Evolutionary conservation across 2,329 filamentous ascomycete genomes (phyloP).

Genomic region (Penicillium sp.): DNA sequence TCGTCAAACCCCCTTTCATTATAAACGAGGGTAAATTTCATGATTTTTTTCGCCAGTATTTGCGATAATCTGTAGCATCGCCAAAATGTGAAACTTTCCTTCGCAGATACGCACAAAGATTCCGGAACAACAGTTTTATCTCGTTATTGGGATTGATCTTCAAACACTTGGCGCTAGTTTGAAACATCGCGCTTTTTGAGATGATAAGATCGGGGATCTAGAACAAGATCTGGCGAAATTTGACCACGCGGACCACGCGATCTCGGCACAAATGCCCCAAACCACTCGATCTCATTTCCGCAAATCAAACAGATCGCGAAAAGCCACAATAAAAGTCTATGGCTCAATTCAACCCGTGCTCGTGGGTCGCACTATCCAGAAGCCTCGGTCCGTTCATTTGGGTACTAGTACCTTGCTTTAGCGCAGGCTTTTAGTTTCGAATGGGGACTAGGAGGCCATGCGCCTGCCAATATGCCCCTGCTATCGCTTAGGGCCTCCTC

Average conservation of each 20-base stretch:
- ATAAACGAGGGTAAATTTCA: no score
- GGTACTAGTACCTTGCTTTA: not conserved
- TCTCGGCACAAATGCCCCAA: conserved; percentile 1
- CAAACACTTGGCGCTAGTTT: not conserved
- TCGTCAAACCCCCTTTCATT: no score
- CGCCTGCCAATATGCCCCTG: not conserved
- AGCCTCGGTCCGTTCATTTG: not conserved
- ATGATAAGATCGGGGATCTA: not conserved
- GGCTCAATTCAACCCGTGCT: not conserved
- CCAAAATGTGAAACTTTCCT: not conserved
- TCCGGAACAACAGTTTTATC: not conserved
- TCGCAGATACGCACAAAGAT: no score
- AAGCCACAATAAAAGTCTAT: not conserved
- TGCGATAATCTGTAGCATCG: not conserved
- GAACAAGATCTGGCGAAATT: not conserved
- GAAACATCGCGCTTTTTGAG: not conserved
- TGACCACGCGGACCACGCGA: not conserved
- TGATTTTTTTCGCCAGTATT: not conserved
- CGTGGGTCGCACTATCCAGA: not conserved
- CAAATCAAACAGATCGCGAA: not conserved
- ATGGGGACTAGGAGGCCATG: not conserved
- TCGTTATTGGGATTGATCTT: not conserved
- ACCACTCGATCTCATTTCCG: not conserved
- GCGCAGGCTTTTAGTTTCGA: not conserved
- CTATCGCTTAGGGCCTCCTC: not conserved